These are phyloP conservation scores for Pseudopithomyces maydicus DNA, from an alignment of 2,329 filamentous ascomycete species.

Conservation along the genomic window DNA sequence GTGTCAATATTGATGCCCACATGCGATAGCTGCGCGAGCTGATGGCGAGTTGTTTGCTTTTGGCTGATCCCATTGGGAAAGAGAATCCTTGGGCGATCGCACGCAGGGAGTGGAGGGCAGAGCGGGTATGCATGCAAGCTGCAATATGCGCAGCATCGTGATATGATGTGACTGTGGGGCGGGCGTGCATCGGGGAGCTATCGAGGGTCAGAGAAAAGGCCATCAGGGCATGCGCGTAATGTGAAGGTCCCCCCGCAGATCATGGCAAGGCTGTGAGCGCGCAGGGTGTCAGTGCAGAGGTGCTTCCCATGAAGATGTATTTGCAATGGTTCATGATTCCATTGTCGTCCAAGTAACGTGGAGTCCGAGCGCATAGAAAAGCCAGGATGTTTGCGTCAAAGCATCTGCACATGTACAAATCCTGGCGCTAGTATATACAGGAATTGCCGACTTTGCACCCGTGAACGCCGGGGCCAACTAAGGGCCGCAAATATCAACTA, in stretches of 20 bases:
- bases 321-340: conserved; percentile 4
- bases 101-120: neutral
- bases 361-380: conserved; percentile 29
- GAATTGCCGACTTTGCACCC: conserved; percentile 23
- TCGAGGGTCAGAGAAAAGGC: too few relatives aligned
- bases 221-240: neutral
- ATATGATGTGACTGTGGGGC: neutral
- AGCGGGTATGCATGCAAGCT: conserved; percentile 11
- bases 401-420: conserved; percentile 20
- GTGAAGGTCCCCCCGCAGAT: too few relatives aligned
- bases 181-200: neutral
- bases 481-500: neutral
- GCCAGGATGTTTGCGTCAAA: conserved; percentile 19
- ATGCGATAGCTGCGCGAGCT: neutral
- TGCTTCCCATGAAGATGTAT: neutral
- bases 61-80: neutral
- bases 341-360: conserved; percentile 25
- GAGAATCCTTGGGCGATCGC: neutral
- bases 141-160: neutral
- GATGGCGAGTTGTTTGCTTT: neutral
- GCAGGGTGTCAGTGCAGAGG: too few relatives aligned
- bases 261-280: neutral
- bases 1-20: too few relatives aligned
- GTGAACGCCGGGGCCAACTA: neutral
- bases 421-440: conserved; percentile 23